phyloP scores from a whole-genome alignment of 2,329 filamentous ascomycete species.

The Monilinia vaccinii-corymbosi region DNA sequence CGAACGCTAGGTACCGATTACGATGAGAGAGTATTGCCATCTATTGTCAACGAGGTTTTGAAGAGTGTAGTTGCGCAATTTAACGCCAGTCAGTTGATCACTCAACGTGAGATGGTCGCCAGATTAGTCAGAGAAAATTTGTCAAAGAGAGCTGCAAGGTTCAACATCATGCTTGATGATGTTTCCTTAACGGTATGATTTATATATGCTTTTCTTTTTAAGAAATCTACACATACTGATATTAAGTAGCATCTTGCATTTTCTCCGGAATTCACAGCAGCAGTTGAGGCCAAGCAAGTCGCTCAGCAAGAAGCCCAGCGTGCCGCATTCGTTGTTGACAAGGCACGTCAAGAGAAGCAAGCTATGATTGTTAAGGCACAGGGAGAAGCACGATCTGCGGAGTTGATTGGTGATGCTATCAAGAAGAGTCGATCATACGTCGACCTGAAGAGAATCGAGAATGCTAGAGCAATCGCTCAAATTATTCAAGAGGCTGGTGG shows the following conservation, averaged over 20 bases:
- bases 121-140: conserved; percentile 88
- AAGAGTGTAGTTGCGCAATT: conserved; percentile 99
- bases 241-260: conserved; percentile 55
- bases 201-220: background rate
- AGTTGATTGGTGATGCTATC: conserved; percentile 97
- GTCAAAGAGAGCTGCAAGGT: conserved; percentile 79
- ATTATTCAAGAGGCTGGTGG: conserved; percentile 78
- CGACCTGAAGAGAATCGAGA: conserved; percentile 96
- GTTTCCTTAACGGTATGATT: conserved; percentile 80
- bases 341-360: conserved; percentile 98
- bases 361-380: conserved; percentile 96
- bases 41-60: conserved; percentile 96
- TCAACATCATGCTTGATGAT: conserved; percentile 97
- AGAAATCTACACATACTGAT: background rate
- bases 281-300: conserved; percentile 66
- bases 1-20: conserved; percentile 91
- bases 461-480: conserved; percentile 78
- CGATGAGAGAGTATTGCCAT: conserved; percentile 91
- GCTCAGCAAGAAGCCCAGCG: conserved; percentile 91
- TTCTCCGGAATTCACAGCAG: conserved; percentile 65
- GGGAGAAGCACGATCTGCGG: conserved; percentile 95
- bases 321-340: conserved; percentile 96
- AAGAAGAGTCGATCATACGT: conserved; percentile 98
- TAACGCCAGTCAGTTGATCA: conserved; percentile 96
- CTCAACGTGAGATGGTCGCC: conserved; percentile 95